Conservation (phyloP, 176 grass and related monocot species). For the Bonia amplexicaulis region DNA sequence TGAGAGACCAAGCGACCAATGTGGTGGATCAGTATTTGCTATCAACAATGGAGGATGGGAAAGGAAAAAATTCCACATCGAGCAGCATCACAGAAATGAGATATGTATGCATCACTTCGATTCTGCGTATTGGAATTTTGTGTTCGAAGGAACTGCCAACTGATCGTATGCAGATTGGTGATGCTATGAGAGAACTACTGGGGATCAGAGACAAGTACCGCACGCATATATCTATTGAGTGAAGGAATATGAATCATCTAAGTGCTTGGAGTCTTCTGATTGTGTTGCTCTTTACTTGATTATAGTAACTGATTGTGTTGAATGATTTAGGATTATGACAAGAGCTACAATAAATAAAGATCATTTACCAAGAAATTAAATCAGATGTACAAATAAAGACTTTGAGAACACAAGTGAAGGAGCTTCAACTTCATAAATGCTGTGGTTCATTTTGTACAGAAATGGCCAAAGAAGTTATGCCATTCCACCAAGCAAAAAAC, state of each 20-base stretch:
- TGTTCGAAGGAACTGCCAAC: background rate
- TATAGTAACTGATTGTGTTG: background rate
- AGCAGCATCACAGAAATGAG: background rate
- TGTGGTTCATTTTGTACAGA: background rate
- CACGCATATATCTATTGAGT: background rate
- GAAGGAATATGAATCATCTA: background rate
- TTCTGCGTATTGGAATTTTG: background rate
- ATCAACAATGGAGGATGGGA: background rate
- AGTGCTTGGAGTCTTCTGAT: background rate
- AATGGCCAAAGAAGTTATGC: background rate
- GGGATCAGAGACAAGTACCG: no score
- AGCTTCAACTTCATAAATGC: background rate
- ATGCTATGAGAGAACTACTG: background rate
- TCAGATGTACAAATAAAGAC: constrained; percentile 1
- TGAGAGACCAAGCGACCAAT: background rate
- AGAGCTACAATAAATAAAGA: background rate
- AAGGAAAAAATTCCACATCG: background rate
- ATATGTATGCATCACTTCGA: background rate
- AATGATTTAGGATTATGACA: background rate
- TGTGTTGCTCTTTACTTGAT: background rate
- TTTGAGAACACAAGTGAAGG: background rate
- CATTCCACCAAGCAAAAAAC: background rate
- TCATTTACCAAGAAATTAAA: background rate
- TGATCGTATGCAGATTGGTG: background rate
- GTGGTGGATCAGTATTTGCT: background rate